Evolutionary conservation across 1,284 basidiomycete species (phyloP).

Genomic region (Volvariella volvacea): DNA sequence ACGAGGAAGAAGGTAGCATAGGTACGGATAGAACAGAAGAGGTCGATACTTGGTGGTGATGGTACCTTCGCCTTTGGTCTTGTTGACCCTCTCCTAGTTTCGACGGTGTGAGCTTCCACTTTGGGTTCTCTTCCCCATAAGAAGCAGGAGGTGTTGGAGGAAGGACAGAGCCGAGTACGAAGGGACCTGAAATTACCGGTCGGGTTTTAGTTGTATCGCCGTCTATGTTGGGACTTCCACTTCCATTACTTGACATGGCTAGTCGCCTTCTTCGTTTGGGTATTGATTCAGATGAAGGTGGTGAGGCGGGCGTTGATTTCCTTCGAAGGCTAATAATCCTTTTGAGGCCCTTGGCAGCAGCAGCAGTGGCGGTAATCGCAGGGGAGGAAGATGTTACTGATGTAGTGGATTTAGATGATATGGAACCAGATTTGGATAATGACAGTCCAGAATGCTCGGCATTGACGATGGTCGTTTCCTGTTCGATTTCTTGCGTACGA

Average conservation of each 20-base stretch:
- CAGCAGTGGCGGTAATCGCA: slow-evolving; percentile 1
- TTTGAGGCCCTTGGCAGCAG: slow-evolving; percentile 19
- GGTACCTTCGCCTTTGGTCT: not conserved
- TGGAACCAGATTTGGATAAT: no score
- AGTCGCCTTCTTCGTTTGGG: not conserved
- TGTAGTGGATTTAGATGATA: not conserved
- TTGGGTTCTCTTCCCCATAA: slow-evolving; percentile 2
- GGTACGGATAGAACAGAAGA: not conserved
- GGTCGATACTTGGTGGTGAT: not conserved
- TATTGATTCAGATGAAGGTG: slow-evolving; percentile 6
- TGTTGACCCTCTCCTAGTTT: slow-evolving; percentile 1
- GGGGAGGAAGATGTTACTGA: not conserved
- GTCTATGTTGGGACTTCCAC: no score
- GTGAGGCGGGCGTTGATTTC: slow-evolving; percentile 12
- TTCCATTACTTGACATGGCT: no score
- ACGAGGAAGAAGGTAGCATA: not conserved
- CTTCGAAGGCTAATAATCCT: slow-evolving; percentile 24
- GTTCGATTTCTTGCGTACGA: slow-evolving; percentile 1
- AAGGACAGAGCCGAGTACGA: slow-evolving; percentile 26
- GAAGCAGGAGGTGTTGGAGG: slow-evolving; percentile 3
- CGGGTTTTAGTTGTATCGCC: slow-evolving; percentile 11
- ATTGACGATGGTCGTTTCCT: not conserved
- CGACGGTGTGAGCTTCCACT: not conserved
- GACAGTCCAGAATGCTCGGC: no score
- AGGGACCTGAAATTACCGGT: slow-evolving; percentile 34